These are phyloP conservation scores for Candida caryicola DNA, from an alignment of 805 yeast genomes.

Conservation along the genomic window DNA sequence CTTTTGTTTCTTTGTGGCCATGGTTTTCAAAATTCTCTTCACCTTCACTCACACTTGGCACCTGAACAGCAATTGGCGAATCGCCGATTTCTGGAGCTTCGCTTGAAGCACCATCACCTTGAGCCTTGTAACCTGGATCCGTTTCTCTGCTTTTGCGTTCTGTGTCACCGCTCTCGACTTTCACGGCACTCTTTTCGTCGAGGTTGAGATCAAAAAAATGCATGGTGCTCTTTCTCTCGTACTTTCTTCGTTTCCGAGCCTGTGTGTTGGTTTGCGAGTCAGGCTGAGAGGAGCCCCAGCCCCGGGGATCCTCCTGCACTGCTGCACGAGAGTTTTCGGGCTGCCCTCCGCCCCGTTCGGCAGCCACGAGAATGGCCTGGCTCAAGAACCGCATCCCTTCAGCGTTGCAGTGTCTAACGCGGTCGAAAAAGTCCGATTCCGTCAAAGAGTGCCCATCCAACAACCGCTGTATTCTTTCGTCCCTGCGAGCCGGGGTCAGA, in stretches of 20 bases:
- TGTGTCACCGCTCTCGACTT: neutral
- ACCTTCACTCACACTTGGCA: neutral
- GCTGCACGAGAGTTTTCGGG: slow-evolving; percentile 1
- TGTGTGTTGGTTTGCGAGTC: neutral
- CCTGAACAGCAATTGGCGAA: neutral
- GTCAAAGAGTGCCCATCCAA: no score
- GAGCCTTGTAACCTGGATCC: neutral
- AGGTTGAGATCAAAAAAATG: slow-evolving; percentile 32
- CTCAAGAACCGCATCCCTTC: no score
- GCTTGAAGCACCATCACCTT: neutral
- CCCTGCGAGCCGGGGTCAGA: no score
- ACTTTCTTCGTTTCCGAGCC: slow-evolving; percentile 28
- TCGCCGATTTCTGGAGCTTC: neutral
- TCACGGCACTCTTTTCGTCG: neutral
- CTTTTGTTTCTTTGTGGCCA: no score
- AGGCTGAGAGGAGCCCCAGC: no score
- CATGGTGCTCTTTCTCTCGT: slow-evolving; percentile 30
- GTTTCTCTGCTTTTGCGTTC: neutral
- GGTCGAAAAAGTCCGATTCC: no score
- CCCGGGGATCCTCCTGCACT: no score
- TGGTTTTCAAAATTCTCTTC: neutral
- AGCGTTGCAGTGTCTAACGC: no score
- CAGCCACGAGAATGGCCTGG: no score
- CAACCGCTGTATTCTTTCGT: no score
- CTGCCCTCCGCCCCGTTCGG: no score